phyloP scores from a whole-genome alignment of 1,284 basidiomycete genomes.

The Singerocomus inundabilis region DNA sequence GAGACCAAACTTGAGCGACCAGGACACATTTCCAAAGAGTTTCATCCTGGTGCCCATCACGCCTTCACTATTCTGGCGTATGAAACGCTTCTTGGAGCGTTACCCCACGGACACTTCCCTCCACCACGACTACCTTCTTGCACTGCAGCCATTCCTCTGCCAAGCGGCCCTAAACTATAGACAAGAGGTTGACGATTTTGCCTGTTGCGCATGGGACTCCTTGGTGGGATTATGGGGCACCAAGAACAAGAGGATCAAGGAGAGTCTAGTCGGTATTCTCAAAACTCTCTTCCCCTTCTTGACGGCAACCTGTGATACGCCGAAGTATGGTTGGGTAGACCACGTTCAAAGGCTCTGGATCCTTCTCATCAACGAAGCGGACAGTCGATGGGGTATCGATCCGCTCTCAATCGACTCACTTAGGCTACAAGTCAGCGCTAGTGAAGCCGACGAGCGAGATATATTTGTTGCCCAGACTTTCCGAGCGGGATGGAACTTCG shows the following conservation, averaged over 20 bases:
- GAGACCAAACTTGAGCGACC: conserved; percentile 21
- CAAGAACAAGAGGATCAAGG: conserved; percentile 68
- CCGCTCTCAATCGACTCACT: conserved; percentile 64
- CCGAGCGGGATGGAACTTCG: conserved; percentile 71
- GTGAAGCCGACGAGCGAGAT: conserved; percentile 22
- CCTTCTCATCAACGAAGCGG: conserved; percentile 59
- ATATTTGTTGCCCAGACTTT: conserved; percentile 67
- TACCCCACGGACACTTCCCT: conserved; percentile 73
- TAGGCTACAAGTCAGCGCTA: conserved; percentile 44
- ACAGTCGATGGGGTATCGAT: conserved; percentile 60
- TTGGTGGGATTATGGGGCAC: conserved; percentile 74
- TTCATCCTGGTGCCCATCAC: conserved; percentile 33
- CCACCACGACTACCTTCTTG: conserved; percentile 68
- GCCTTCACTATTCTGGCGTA: conserved; percentile 58
- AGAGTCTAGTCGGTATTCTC: conserved; percentile 66
- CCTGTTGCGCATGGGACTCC: conserved; percentile 58
- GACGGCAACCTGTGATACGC: conserved; percentile 33
- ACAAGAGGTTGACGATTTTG: conserved; percentile 56
- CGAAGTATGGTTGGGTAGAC: conserved; percentile 32
- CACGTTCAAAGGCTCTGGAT: conserved; percentile 54
- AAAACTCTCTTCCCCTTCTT: conserved; percentile 73
- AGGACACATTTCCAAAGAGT: conserved; percentile 24
- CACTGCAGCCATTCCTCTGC: conserved; percentile 66
- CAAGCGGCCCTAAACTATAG: conserved; percentile 74
- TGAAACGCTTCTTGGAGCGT: conserved; percentile 63